These are phyloP conservation scores for Moesziomyces sp. DNA, from an alignment of 1,284 basidiomycete genomes.

Conservation along the genomic window DNA sequence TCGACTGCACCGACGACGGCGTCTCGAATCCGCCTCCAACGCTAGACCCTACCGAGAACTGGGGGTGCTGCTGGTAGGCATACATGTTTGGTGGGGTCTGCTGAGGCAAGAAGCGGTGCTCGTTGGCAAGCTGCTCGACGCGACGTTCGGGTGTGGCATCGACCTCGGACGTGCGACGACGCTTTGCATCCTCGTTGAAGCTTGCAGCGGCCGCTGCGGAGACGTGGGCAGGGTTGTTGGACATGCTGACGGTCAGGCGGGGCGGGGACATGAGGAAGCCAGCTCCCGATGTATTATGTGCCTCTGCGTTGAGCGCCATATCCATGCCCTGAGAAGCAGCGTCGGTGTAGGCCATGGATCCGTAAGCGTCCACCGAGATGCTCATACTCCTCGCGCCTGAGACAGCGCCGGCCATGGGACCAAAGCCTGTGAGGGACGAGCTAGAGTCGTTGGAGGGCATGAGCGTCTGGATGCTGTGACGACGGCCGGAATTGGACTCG, in stretches of 20 bases:
- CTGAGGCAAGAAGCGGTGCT: constrained; percentile 41
- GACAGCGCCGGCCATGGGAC: constrained; percentile 14
- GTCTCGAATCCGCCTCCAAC: constrained; percentile 33
- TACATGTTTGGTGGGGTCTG: constrained; percentile 54
- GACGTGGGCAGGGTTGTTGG: constrained; percentile 21
- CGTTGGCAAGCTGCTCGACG: constrained; percentile 27
- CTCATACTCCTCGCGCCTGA: constrained; percentile 36
- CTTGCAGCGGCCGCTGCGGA: constrained; percentile 13
- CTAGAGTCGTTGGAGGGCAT: constrained; percentile 40
- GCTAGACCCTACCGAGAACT: constrained; percentile 51
- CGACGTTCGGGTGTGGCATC: constrained; percentile 37
- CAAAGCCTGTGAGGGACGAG: constrained; percentile 30
- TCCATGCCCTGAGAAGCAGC: constrained; percentile 15
- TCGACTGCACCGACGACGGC: constrained; percentile 45
- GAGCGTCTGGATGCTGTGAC: constrained; percentile 59
- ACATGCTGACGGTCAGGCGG: constrained; percentile 58
- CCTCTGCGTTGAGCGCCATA: constrained; percentile 5
- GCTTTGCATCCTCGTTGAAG: constrained; percentile 48
- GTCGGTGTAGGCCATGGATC: constrained; percentile 16
- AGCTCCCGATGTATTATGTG: constrained; percentile 26
- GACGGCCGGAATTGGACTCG: constrained; percentile 41
- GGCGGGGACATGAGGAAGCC: constrained; percentile 63
- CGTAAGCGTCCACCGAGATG: constrained; percentile 33
- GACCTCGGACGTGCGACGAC: constrained; percentile 45
- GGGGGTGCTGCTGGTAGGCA: constrained; percentile 38